Percentiles rank a stretch among this genome's conserved stretches.
These are phyloP conservation scores for Leptoxyphium fumago DNA, from an alignment of 2,329 filamentous ascomycete genomes.

Conservation along the genomic window DNA sequence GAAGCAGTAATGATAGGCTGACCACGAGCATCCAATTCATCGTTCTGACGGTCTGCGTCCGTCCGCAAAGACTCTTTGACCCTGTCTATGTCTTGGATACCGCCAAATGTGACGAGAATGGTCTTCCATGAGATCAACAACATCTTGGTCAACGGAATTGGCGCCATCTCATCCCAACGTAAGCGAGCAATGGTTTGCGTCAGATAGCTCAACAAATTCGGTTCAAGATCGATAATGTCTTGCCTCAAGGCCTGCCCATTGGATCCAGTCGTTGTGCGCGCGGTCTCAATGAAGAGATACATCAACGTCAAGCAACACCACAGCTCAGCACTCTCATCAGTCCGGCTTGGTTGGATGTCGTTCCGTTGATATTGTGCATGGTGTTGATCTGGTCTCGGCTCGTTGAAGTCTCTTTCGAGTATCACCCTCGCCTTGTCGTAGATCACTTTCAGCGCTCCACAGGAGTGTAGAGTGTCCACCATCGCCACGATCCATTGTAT, in stretches of 20 bases:
- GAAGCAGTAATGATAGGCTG: constrained; percentile 81
- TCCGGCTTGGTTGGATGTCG: constrained; percentile 12
- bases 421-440: constrained; percentile 23
- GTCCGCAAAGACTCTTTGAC: constrained; percentile 55
- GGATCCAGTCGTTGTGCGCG: constrained; percentile 17
- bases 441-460: constrained; percentile 25
- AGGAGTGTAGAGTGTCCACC: constrained; percentile 26
- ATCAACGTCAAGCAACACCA: constrained; percentile 36
- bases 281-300: constrained; percentile 35
- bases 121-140: constrained; percentile 84
- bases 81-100: constrained; percentile 54
- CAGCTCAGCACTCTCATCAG: constrained; percentile 25
- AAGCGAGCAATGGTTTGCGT: constrained; percentile 41
- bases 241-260: constrained; percentile 14
- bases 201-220: constrained; percentile 57
- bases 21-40: constrained; percentile 43
- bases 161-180: constrained; percentile 44
- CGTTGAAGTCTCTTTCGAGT: constrained; percentile 16
- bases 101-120: constrained; percentile 72
- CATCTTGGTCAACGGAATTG: constrained; percentile 38
- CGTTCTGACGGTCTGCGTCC: constrained; percentile 32
- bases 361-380: constrained; percentile 5
- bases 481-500: constrained; percentile 31
- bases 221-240: constrained; percentile 26
- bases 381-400: constrained; percentile 6